Percentiles rank a stretch among this genome's conserved stretches.
Evolutionary conservation across 139 green algal genomes (phyloP).

Genomic region (Trebouxia sp.): DNA sequence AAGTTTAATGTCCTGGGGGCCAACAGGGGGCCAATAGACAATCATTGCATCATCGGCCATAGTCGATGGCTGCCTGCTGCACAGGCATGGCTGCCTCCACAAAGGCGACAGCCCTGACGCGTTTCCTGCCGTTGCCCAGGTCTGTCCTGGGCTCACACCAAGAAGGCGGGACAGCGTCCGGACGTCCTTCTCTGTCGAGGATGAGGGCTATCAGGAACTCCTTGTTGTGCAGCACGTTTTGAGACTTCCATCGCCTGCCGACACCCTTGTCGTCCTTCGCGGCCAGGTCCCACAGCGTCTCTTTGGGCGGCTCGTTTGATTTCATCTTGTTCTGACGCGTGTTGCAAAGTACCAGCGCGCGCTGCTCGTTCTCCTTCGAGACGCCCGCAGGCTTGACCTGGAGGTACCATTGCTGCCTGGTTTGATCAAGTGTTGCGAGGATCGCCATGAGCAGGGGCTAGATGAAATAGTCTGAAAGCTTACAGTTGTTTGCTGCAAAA

Average conservation of each 20-base stretch:
- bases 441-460: neutral
- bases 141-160: neutral
- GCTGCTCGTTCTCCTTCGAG: neutral
- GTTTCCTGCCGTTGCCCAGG: neutral
- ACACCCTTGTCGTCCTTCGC: neutral
- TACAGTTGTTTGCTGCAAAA: constrained; percentile 8
- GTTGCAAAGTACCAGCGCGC: neutral
- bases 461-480: constrained; percentile 19
- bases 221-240: neutral
- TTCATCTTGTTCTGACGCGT: neutral
- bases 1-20: too few relatives aligned
- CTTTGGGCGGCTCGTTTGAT: neutral
- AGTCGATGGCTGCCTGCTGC: too few relatives aligned
- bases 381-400: neutral
- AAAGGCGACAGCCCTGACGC: neutral
- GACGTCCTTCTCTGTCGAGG: neutral
- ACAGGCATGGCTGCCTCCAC: too few relatives aligned
- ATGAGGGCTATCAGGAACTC: neutral
- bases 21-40: too few relatives aligned
- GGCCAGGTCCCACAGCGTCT: neutral
- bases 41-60: too few relatives aligned
- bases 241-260: neutral
- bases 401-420: neutral
- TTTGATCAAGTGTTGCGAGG: neutral
- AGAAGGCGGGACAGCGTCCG: neutral